Conservation (phyloP, 257 asterid species). For the Penstemon eatonii region DNA sequence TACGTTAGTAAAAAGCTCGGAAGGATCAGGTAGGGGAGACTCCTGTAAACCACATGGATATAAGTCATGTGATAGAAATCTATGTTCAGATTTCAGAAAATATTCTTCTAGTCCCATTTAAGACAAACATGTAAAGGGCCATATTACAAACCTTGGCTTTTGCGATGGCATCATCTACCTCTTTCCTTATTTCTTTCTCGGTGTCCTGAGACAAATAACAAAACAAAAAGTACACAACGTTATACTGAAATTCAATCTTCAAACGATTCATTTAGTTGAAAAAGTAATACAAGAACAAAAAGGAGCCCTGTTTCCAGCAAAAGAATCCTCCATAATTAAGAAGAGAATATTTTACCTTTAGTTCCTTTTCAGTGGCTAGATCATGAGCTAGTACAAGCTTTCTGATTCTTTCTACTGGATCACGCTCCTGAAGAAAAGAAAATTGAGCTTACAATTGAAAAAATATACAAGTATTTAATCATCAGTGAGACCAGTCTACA, state of each 20-base stretch:
- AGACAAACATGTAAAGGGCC: slow-evolving; percentile 17
- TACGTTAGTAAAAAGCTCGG: slow-evolving; percentile 86
- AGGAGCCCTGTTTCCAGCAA: slow-evolving; percentile 2
- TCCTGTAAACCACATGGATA: slow-evolving; percentile 56
- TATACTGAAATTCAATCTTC: slow-evolving; percentile 8
- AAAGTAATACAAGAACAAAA: background rate
- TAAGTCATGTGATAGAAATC: slow-evolving; percentile 20
- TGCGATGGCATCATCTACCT: slow-evolving; percentile 93
- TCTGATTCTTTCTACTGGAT: slow-evolving; percentile 90
- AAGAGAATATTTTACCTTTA: slow-evolving; percentile 54
- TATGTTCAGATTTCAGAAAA: background rate
- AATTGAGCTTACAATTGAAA: slow-evolving; percentile 2
- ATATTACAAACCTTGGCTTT: slow-evolving; percentile 85
- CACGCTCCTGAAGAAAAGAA: slow-evolving; percentile 70
- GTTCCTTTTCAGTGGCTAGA: slow-evolving; percentile 81
- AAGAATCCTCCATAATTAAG: slow-evolving; percentile 20
- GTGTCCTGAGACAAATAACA: slow-evolving; percentile 57
- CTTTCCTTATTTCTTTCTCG: slow-evolving; percentile 79
- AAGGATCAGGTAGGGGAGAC: slow-evolving; percentile 86
- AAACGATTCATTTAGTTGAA: background rate
- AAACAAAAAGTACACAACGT: background rate
- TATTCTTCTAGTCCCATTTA: slow-evolving; percentile 16
- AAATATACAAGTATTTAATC: slow-evolving; percentile 7
- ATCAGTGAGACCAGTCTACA: slow-evolving; percentile 12
- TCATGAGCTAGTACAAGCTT: slow-evolving; percentile 77